These are phyloP conservation scores for Telopea speciosissima DNA, from an alignment of 177 flowering plant species.

Conservation along the genomic window DNA sequence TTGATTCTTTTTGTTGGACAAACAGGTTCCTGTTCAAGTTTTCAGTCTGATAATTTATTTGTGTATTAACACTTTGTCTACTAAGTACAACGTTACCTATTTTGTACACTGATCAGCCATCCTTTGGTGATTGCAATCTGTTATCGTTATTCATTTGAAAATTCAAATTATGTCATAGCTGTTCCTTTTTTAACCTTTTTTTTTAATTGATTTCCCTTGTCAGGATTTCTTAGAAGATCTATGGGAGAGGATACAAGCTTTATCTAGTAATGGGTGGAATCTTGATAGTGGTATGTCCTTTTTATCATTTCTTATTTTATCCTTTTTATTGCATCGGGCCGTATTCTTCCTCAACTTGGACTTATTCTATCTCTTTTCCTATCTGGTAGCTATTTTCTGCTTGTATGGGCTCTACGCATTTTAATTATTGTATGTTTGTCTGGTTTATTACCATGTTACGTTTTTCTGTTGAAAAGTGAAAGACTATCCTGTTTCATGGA, in stretches of 20 bases:
- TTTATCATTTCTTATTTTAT: neutral
- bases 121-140: too few species aligned
- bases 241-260: conserved; percentile 66
- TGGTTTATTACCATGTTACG: neutral
- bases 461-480: too few species aligned
- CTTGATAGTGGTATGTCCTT: conserved; percentile 73
- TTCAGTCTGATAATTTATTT: neutral
- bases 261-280: conserved; percentile 82
- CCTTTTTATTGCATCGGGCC: neutral
- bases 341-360: conserved; percentile 2
- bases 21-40: neutral
- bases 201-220: conserved; percentile 8
- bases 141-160: too few species aligned
- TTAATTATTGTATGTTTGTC: neutral
- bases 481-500: neutral
- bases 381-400: neutral
- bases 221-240: conserved; percentile 96
- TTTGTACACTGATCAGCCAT: neutral
- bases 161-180: too few species aligned
- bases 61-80: neutral
- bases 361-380: neutral
- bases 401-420: neutral
- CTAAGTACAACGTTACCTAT: neutral
- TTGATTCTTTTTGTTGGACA: neutral
- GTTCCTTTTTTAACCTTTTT: neutral